Percentiles rank a stretch among this genome's conserved stretches.
phyloP scores from a whole-genome alignment of 2,329 filamentous ascomycete genomes.

The Trichothecium roseum region DNA sequence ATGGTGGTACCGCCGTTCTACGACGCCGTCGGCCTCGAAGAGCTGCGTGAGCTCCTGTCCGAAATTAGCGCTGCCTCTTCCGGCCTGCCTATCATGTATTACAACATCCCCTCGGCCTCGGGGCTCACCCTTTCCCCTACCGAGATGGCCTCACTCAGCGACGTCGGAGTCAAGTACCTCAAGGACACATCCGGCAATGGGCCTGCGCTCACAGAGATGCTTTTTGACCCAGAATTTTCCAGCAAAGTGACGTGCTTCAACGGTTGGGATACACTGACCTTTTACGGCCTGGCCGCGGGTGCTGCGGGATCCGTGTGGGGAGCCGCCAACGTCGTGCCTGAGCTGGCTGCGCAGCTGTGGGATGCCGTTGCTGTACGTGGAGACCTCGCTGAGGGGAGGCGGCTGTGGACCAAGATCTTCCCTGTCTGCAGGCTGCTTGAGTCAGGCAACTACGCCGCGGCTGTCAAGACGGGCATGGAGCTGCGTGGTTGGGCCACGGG shows the following conservation, averaged over 20 bases:
- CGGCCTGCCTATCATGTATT: conserved; percentile 31
- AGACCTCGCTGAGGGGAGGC: conserved; percentile 29
- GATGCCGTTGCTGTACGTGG: conserved; percentile 30
- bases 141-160: conserved; percentile 30
- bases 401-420: conserved; percentile 37
- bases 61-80: conserved; percentile 23
- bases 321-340: conserved; percentile 38
- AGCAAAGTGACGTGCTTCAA: conserved; percentile 36
- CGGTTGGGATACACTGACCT: conserved; percentile 42
- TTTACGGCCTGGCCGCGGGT: conserved; percentile 39
- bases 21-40: conserved; percentile 24
- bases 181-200: conserved; percentile 43
- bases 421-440: conserved; percentile 40
- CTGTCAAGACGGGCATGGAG: conserved; percentile 39
- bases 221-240: conserved; percentile 28
- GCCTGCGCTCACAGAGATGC: conserved; percentile 35
- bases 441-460: conserved; percentile 32
- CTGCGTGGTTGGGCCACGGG: conserved; percentile 33
- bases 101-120: conserved; percentile 37
- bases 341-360: conserved; percentile 35
- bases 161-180: conserved; percentile 36
- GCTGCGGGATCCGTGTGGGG: conserved; percentile 40
- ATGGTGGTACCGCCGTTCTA: conserved; percentile 39
- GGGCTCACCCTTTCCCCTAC: conserved; percentile 28
- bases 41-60: conserved; percentile 22